A percentile compares a stretch with the other conserved stretches of the same genome.
These are phyloP conservation scores for Pseudogymnoascus sp. DNA, from an alignment of 2,329 filamentous ascomycete genomes.

Conservation along the genomic window DNA sequence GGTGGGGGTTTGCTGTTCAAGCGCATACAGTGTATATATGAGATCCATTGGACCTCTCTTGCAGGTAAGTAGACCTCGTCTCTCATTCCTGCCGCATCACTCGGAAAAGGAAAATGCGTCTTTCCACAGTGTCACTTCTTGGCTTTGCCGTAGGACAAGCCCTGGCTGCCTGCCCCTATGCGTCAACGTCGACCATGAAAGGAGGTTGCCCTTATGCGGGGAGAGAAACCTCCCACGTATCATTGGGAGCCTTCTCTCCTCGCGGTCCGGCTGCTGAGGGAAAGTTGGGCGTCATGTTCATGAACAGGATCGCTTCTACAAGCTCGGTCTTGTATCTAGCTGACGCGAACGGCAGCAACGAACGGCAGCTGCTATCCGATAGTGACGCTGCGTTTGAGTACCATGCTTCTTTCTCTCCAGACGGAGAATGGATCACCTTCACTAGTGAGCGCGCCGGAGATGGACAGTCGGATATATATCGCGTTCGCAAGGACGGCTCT, in stretches of 20 bases:
- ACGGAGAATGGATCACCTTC: conserved; percentile 33
- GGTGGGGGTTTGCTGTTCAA: background rate
- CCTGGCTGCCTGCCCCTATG: background rate
- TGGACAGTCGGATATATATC: conserved; percentile 35
- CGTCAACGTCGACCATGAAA: background rate
- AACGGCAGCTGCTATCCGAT: conserved; percentile 27
- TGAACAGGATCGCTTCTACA: conserved; percentile 32
- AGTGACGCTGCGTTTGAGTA: conserved; percentile 29
- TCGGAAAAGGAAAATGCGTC: conserved; percentile 8
- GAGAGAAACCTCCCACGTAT: background rate
- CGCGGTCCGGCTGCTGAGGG: background rate
- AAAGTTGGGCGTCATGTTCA: conserved; percentile 20
- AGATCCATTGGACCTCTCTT: background rate
- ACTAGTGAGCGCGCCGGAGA: conserved; percentile 33
- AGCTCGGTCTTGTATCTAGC: conserved; percentile 25
- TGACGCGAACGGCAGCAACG: conserved; percentile 32
- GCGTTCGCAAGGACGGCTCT: conserved; percentile 29
- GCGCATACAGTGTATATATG: background rate
- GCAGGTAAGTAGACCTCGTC: background rate
- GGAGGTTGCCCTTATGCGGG: background rate
- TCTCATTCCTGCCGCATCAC: background rate
- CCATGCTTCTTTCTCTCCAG: conserved; percentile 31
- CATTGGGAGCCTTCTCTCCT: background rate
- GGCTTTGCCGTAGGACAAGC: background rate
- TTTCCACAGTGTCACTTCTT: background rate